A percentile compares a stretch with the other conserved stretches of the same genome.
Conservation (phyloP, 2,329 filamentous ascomycete genomes). For the Diplodia mutila region DNA sequence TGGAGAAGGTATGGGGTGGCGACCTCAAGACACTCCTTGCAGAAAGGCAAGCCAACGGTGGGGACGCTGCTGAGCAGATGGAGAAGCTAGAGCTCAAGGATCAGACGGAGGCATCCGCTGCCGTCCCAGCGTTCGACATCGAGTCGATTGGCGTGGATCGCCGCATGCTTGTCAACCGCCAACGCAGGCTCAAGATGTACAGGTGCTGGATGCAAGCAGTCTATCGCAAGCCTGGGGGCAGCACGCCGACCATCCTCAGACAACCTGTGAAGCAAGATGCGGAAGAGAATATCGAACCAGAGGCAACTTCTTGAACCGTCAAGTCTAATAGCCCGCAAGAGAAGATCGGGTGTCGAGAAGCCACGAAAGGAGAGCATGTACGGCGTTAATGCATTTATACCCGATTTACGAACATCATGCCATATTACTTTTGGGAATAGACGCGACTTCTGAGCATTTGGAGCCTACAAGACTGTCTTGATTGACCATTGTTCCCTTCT, state of each 20-base stretch:
- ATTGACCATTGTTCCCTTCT: no score
- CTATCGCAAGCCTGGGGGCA: conserved; percentile 65
- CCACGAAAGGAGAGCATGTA: background rate
- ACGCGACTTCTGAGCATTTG: background rate
- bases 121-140: conserved; percentile 61
- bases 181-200: conserved; percentile 94
- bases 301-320: background rate
- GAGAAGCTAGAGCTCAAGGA: conserved; percentile 23
- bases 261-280: background rate
- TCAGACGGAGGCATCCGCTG: conserved; percentile 12
- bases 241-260: background rate
- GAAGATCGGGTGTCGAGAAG: background rate
- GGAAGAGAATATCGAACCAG: background rate
- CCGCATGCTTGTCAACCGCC: conserved; percentile 88
- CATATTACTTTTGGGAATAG: background rate
- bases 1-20: conserved; percentile 76
- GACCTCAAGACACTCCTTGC: background rate
- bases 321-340: background rate
- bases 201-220: conserved; percentile 91
- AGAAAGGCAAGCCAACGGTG: conserved; percentile 21
- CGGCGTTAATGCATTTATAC: conserved; percentile 17
- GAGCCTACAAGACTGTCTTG: background rate
- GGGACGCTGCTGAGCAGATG: conserved; percentile 33
- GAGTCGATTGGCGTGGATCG: conserved; percentile 82
- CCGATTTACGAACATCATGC: conserved; percentile 2